Base-by-base conservation (phyloP, 1,139 yeast species). In the Candida glucosophila region DNA sequence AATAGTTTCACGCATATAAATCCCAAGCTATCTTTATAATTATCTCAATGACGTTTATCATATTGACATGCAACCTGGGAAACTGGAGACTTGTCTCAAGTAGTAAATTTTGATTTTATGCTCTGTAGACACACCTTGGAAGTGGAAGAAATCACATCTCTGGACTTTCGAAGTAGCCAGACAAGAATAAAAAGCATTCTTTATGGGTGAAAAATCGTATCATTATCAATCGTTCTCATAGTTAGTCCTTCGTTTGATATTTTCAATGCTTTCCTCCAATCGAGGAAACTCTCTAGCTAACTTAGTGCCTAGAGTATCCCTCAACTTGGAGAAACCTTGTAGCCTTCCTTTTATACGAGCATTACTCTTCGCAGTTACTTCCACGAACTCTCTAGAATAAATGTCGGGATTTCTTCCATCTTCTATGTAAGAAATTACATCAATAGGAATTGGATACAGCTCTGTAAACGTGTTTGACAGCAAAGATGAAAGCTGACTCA, bases 401-500 rank as follows among this genome's bases (percentile, higher is more conserved):
- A 90, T 88, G 47, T 90, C 97, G 0, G 99, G 98, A 46, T 90
- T 90, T 38, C 98, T 65, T 2, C 98, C 98, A 43, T 86, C 94
- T 47, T 90, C 97, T 23, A 90, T 83, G 47, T 90, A 81, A 33
- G 77, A 76, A 5, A 83, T 57, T 10, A 83, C 86, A 44, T 83
- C 95, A 23, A 78, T 49, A 0, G 95, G 94, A 2, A 83, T 64
- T 2, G 77, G 73, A 28, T 47, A 62, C 29, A 60, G 55, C 19
- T 41, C 45, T 2, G 58, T 51, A 23, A 44, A 44, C 1, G 59
- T 56, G 26, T 50, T 49, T n/a, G 53, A 40, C 6, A 58, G 52
- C 20, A 64, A 38, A 1, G 54, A 53, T 2, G 58, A 51, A 17
- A 64, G 47, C 37, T 61, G 67, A 24, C 51, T 44, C 3, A 62